Evolutionary conservation across 1,139 yeast genomes (phyloP).

Genomic region (Scheffersomyces titani): DNA sequence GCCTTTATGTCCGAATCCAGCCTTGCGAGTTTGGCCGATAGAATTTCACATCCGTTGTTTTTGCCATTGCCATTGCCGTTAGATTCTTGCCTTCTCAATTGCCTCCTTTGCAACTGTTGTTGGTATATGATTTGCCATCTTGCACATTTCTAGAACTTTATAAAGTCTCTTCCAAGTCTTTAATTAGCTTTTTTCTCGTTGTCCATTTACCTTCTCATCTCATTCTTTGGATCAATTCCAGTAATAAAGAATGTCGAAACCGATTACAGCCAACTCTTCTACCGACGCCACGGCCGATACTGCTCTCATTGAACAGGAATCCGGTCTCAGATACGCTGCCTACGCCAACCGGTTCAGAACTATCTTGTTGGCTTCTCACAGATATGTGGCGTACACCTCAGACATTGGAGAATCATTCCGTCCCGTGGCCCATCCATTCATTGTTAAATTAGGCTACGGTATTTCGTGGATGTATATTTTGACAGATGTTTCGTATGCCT

Average conservation of each 20-base stretch:
- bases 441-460: constrained; percentile 69
- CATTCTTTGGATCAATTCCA: background rate
- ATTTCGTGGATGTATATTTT: constrained; percentile 75
- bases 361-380: constrained; percentile 70
- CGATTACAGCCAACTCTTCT: constrained; percentile 1
- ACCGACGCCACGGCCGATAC: constrained; percentile 20
- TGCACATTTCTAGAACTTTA: background rate
- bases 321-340: constrained; percentile 73
- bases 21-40: background rate
- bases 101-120: background rate
- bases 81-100: no score
- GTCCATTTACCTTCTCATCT: background rate
- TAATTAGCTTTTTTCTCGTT: background rate
- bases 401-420: constrained; percentile 90
- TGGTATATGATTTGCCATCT: background rate
- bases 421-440: constrained; percentile 72
- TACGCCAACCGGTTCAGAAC: constrained; percentile 76
- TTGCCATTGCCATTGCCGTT: background rate
- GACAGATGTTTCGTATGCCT: constrained; percentile 76
- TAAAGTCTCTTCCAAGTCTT: background rate
- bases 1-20: background rate
- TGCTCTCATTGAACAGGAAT: constrained; percentile 34
- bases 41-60: background rate
- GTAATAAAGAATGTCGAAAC: background rate
- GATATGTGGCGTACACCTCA: constrained; percentile 85